phyloP scores from a whole-genome alignment of 129 eudicot species.

The Arctium minus region DNA sequence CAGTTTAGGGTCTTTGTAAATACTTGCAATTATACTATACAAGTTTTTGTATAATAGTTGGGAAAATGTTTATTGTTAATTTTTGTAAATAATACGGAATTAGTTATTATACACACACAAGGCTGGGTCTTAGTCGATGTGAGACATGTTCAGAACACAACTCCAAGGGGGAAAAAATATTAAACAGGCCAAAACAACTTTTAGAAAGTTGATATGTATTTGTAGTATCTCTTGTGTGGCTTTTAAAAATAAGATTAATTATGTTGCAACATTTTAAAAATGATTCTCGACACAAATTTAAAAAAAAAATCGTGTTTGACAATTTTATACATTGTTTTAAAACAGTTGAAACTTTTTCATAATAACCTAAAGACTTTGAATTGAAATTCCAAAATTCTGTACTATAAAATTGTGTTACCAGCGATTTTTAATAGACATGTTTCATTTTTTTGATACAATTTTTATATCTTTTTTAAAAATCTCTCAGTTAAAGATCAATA shows the following conservation, averaged over 20 bases:
- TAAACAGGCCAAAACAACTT: not conserved
- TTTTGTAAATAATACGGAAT: not conserved
- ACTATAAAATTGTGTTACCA: too few species aligned
- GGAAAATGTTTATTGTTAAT: not conserved
- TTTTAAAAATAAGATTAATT: not conserved
- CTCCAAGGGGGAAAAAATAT: not conserved
- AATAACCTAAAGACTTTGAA: too few species aligned
- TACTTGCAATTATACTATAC: not conserved
- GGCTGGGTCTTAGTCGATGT: not conserved
- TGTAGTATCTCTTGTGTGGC: not conserved
- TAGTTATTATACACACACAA: not conserved
- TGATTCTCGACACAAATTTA: not conserved
- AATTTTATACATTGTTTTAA: not conserved
- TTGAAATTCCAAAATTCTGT: not conserved
- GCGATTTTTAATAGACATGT: not conserved
- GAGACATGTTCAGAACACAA: not conserved
- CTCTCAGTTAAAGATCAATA: not conserved
- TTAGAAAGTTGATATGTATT: not conserved
- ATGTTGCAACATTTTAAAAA: not conserved
- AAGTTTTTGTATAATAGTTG: conserved; percentile 1
- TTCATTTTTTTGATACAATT: not conserved
- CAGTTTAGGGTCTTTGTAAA: conserved; percentile 26
- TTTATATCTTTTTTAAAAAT: not conserved
- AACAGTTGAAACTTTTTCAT: not conserved
- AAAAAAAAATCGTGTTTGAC: not conserved